These are phyloP conservation scores for Entomortierella chlamydospora DNA, from an alignment of 192 early-diverging fungal species.

Conservation along the genomic window DNA sequence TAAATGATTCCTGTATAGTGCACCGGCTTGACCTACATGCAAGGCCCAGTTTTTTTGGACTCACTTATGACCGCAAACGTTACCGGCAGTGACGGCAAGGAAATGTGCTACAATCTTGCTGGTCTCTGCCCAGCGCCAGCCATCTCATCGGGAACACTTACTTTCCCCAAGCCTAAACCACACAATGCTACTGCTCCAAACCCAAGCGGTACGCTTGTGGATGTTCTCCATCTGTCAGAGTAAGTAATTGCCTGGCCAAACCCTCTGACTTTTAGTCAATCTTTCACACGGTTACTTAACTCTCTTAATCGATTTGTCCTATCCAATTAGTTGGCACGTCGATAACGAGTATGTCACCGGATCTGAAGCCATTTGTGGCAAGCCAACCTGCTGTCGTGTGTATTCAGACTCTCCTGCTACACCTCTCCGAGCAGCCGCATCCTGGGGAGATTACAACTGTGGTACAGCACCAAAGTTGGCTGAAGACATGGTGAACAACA, in stretches of 20 bases:
- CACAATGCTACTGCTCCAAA: constrained; percentile 17
- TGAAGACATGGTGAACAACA: constrained; percentile 42
- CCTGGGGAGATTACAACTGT: constrained; percentile 61
- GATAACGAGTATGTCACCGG: constrained; percentile 34
- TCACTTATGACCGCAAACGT: constrained; percentile 28
- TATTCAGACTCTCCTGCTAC: constrained; percentile 40
- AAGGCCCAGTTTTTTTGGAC: constrained; percentile 51
- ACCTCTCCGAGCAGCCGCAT: constrained; percentile 19
- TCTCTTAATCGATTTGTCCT: no score
- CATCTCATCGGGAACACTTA: constrained; percentile 36
- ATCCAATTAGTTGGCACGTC: constrained; percentile 35
- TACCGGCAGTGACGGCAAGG: constrained; percentile 50
- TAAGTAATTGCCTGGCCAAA: no score
- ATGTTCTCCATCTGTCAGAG: constrained; percentile 63
- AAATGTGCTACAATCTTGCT: constrained; percentile 54
- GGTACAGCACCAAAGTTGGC: constrained; percentile 58
- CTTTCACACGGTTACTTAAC: no score
- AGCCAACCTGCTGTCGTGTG: constrained; percentile 60
- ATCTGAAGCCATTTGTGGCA: constrained; percentile 57
- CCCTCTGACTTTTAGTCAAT: no score
- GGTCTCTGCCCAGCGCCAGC: constrained; percentile 59
- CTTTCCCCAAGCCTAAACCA: constrained; percentile 61
- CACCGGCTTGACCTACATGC: constrained; percentile 47
- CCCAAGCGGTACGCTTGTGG: constrained; percentile 38
- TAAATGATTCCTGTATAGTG: constrained; percentile 20